Conservation (phyloP, 2,329 filamentous ascomycete species). For the Diaporthe sp. region DNA sequence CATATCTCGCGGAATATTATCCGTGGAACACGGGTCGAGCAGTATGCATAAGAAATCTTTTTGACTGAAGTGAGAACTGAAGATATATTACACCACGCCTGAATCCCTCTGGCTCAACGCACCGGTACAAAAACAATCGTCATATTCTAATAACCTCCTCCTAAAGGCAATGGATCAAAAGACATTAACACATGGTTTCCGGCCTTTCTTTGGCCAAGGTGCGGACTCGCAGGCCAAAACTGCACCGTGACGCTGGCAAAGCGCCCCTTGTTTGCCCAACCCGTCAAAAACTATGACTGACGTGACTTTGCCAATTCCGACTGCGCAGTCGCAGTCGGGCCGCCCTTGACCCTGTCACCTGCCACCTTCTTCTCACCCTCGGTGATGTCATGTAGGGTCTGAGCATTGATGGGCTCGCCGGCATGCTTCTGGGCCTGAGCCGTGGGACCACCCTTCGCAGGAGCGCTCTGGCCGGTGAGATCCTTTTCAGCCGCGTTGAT, state of each 20-base stretch:
- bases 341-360: constrained; percentile 52
- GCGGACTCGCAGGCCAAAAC: neutral
- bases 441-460: constrained; percentile 55
- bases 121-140: neutral
- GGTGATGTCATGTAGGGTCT: constrained; percentile 57
- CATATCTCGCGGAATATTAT: neutral
- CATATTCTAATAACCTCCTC: neutral
- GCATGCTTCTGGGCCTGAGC: constrained; percentile 57
- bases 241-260: neutral
- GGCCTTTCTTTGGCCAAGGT: neutral
- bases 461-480: constrained; percentile 52
- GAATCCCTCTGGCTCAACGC: neutral
- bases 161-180: neutral
- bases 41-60: neutral
- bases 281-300: neutral
- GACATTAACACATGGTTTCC: neutral
- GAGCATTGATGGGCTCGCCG: constrained; percentile 50
- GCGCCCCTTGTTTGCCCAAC: no score
- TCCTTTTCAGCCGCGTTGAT: constrained; percentile 57
- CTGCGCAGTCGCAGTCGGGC: constrained; percentile 56
- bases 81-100: no score
- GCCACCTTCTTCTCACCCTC: constrained; percentile 57
- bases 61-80: neutral
- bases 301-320: constrained; percentile 46
- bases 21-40: neutral